Conservation (phyloP, 2,329 filamentous ascomycete genomes). For the Colletotrichum costaricense region DNA sequence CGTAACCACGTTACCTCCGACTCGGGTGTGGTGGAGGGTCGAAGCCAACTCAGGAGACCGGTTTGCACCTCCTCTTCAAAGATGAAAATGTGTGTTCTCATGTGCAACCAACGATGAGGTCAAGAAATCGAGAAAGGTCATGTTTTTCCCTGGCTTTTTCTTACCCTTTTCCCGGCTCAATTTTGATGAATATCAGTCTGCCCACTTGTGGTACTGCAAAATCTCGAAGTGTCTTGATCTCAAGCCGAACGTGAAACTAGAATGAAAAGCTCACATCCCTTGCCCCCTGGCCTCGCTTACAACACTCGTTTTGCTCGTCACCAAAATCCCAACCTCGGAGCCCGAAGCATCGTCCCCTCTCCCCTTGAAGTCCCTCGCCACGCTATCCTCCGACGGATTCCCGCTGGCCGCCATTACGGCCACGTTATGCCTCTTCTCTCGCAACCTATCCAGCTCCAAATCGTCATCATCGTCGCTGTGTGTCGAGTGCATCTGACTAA, state of each 20-base stretch:
- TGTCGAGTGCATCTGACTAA: conserved; percentile 4
- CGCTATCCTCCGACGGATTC: background rate
- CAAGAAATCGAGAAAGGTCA: too few relatives aligned
- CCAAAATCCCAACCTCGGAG: background rate
- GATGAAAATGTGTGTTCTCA: too few relatives aligned
- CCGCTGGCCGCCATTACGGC: background rate
- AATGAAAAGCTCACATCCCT: background rate
- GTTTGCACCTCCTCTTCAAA: too few relatives aligned
- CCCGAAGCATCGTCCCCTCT: conserved; percentile 1
- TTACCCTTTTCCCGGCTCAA: too few relatives aligned
- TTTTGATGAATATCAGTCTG: too few relatives aligned
- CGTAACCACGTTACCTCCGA: too few relatives aligned
- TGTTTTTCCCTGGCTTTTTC: too few relatives aligned
- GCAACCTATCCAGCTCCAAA: background rate
- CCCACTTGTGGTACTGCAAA: too few relatives aligned
- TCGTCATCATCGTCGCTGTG: background rate
- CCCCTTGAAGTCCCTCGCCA: background rate
- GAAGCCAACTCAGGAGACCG: too few relatives aligned
- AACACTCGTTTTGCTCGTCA: background rate
- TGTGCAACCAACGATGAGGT: background rate
- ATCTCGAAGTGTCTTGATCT: too few relatives aligned
- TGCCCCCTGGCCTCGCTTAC: background rate
- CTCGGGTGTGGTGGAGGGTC: too few relatives aligned
- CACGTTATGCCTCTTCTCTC: background rate
- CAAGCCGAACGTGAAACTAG: too few relatives aligned